Percentiles rank a stretch among this genome's conserved stretches.
Evolutionary conservation across 2,329 filamentous ascomycete species (phyloP).

Genomic region (Neonectria ditissima): DNA sequence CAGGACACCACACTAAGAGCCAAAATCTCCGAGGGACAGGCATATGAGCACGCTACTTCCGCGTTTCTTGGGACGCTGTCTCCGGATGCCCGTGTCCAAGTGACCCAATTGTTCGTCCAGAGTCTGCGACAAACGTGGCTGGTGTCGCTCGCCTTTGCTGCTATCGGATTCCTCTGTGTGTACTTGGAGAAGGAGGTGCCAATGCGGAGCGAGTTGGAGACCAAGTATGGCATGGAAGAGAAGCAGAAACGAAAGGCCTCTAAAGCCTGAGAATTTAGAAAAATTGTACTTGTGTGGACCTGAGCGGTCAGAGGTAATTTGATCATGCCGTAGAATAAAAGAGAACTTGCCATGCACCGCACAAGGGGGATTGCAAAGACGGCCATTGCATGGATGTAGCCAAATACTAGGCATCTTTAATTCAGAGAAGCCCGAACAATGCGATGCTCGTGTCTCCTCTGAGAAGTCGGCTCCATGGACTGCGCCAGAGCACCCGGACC

Average conservation of each 20-base stretch:
- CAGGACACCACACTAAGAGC: slow-evolving; percentile 20
- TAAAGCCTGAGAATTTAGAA: slow-evolving; percentile 4
- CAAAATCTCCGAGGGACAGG: slow-evolving; percentile 35
- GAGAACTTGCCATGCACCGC: neutral
- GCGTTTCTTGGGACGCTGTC: slow-evolving; percentile 29
- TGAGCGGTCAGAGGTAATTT: slow-evolving; percentile 2
- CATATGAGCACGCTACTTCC: slow-evolving; percentile 42
- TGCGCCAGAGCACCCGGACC: slow-evolving; percentile 16
- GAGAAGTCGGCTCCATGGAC: slow-evolving; percentile 14
- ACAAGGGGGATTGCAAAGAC: neutral
- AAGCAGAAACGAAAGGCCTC: slow-evolving; percentile 5
- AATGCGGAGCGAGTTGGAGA: slow-evolving; percentile 44
- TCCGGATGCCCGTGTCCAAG: slow-evolving; percentile 29
- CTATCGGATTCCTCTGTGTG: slow-evolving; percentile 37
- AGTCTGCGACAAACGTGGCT: slow-evolving; percentile 40
- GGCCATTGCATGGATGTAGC: too few relatives aligned
- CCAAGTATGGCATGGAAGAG: slow-evolving; percentile 44
- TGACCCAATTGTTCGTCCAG: slow-evolving; percentile 35
- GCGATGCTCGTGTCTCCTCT: slow-evolving; percentile 6
- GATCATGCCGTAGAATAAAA: neutral
- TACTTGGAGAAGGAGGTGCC: slow-evolving; percentile 38
- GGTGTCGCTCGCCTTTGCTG: slow-evolving; percentile 45
- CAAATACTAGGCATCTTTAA: slow-evolving; percentile 12
- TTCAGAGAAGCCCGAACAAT: too few relatives aligned
- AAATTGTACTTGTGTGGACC: neutral